phyloP scores from a whole-genome alignment of 768 basidiomycete genomes.

The Lactarius vividus region DNA sequence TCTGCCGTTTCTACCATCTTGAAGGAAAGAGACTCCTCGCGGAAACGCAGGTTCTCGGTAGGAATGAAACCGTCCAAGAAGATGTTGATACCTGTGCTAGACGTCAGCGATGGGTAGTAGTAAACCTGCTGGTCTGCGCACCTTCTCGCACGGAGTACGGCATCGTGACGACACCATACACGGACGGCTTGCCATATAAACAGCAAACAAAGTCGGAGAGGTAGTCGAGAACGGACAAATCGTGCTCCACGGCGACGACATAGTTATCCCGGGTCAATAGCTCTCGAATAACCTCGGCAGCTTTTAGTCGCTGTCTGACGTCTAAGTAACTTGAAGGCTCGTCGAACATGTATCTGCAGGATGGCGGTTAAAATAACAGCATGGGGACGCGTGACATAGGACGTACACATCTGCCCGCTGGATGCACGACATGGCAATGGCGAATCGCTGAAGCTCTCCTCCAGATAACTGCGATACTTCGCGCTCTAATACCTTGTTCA shows the following conservation, averaged over 20 bases:
- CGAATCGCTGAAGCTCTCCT: constrained; percentile 97
- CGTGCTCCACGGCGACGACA: constrained; percentile 98
- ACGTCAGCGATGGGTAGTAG: constrained; percentile 6
- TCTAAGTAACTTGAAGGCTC: constrained; percentile 99
- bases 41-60: constrained; percentile 97
- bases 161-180: constrained; percentile 99
- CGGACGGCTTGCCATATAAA: constrained; percentile 94
- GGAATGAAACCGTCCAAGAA: constrained; percentile 99
- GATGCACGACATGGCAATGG: constrained; percentile 96
- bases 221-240: constrained; percentile 96
- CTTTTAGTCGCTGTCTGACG: constrained; percentile 91
- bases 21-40: constrained; percentile 92
- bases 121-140: constrained; percentile 34
- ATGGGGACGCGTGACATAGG: constrained; percentile 1
- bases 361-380: constrained; percentile 3
- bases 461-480: constrained; percentile 87
- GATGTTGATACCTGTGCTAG: constrained; percentile 85
- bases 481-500: constrained; percentile 82
- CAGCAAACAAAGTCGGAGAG: constrained; percentile 98
- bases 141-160: constrained; percentile 98
- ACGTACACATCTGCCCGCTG: constrained; percentile 93
- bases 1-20: constrained; percentile 98
- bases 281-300: constrained; percentile 91
- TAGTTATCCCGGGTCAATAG: constrained; percentile 83
- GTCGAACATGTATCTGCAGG: constrained; percentile 84